Base-by-base conservation (phyloP, 805 yeast genomes). In the Teunomyces cretensis region DNA sequence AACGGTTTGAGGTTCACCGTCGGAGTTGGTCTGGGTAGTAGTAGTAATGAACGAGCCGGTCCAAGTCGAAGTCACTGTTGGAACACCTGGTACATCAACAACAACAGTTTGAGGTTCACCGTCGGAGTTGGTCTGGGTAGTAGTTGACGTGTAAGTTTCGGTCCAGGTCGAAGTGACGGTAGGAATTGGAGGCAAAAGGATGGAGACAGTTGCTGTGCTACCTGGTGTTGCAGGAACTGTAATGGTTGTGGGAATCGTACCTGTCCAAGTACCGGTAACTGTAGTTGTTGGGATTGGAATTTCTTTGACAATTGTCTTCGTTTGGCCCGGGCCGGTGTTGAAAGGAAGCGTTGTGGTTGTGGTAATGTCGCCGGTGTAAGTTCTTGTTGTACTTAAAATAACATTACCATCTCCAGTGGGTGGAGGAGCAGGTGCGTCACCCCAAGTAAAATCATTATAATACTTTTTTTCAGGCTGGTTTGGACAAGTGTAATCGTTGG, bases 21-120 rank as follows among this genome's bases (percentile, higher is more conserved):
- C 41, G 5, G 39, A 9, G 12, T 8, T 8, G 1, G 45, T 37
- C 6, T 27, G 27, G 11, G 51, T 41, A 3, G 45, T 26, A 4
- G 49, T 46, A 1, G 27, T 24, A 13, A 27, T 19, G 9, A 6
- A 2, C 12, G 38, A 17, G 2, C 46, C 44, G 11, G 41, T 39
- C 46, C 46, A 46, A 15, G 46, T 39, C 1, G n/a, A 7, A n/a
- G 43, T 42, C 13, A 22, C 9, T 1, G 49, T 44, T 11, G 48
- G 51, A 16, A 38, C 22, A 6, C 6, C 35, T 6, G 55, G 55
- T 14, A 47, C 49, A 2, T 50, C 49, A 2, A 50, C 47, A 15
- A 49, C 24, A 1, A 45, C 50, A 16, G 43, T 13, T 11, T 9
- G 33, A 15, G 43, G 31, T 1, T 9, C 28, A 5, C 37, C 46